Evolutionary conservation across 2,329 filamentous ascomycete genomes (phyloP).

Genomic region (Akanthomyces uredinophilus): DNA sequence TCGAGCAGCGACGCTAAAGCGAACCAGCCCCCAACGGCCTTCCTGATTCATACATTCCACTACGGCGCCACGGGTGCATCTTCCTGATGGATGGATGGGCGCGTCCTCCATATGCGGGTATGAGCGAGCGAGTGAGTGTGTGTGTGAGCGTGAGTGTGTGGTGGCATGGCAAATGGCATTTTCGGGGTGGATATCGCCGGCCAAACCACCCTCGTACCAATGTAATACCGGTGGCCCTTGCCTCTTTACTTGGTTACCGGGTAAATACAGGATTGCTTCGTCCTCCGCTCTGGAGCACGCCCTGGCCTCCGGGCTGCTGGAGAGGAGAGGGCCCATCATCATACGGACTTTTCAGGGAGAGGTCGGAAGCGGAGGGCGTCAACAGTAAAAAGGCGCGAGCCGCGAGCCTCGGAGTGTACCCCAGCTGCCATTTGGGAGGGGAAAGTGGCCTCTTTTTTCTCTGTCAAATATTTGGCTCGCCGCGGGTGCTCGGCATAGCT

Average conservation of each 20-base stretch:
- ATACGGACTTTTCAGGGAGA: neutral
- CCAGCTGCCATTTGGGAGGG: neutral
- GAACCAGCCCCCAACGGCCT: constrained; percentile 6
- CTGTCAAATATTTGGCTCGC: neutral
- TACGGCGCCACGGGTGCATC: neutral
- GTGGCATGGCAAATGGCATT: neutral
- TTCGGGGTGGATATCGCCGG: neutral
- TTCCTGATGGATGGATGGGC: neutral
- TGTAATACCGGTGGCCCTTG: neutral
- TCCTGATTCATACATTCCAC: constrained; percentile 5
- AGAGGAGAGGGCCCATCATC: neutral
- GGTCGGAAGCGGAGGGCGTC: neutral
- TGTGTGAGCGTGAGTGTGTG: neutral
- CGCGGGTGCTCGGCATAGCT: neutral
- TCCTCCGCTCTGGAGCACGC: neutral
- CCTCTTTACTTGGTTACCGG: too few relatives aligned
- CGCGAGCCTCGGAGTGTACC: neutral
- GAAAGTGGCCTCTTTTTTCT: neutral
- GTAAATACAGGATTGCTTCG: neutral
- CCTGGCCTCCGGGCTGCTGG: neutral
- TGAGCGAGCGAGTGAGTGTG: neutral
- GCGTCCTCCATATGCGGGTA: neutral
- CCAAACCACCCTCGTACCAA: neutral
- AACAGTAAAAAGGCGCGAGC: neutral
- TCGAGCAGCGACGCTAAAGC: neutral